Conservation (phyloP, 305 asterid species). For the Fraxinus sp. region DNA sequence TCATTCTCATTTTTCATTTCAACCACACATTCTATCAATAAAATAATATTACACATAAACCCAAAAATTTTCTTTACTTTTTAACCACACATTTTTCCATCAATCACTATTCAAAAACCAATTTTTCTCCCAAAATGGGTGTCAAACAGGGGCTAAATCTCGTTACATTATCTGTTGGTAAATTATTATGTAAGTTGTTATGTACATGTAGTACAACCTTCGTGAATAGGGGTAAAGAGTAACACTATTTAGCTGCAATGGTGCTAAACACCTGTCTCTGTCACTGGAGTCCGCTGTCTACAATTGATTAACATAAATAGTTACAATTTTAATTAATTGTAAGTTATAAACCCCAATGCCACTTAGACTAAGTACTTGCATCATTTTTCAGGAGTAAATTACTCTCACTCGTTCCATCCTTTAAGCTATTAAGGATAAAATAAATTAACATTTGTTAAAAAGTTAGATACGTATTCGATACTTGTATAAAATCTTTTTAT, state of each 20-base stretch:
- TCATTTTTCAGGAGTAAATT: no score
- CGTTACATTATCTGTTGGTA: neutral
- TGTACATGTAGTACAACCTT: neutral
- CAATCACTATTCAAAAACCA: no score
- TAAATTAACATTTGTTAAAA: no score
- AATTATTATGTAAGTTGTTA: no score
- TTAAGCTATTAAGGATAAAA: neutral
- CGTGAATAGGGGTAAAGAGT: neutral
- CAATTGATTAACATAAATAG: neutral
- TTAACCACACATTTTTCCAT: no score
- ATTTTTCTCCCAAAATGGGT: no score
- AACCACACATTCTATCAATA: no score
- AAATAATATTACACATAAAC: no score
- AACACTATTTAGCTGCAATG: neutral
- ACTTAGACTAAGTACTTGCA: neutral
- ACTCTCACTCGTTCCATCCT: neutral
- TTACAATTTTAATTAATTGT: no score
- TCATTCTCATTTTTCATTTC: no score
- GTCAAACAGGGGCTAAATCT: no score
- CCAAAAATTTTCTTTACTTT: no score
- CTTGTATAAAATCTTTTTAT: neutral
- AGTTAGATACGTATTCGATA: neutral
- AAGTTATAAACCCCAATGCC: neutral
- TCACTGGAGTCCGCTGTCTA: neutral
- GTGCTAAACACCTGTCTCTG: neutral